Evolutionary conservation across 768 basidiomycete species (phyloP), one percentile per base, ranked within the genome.

Genomic region (Strobilomyces confusus): DNA sequence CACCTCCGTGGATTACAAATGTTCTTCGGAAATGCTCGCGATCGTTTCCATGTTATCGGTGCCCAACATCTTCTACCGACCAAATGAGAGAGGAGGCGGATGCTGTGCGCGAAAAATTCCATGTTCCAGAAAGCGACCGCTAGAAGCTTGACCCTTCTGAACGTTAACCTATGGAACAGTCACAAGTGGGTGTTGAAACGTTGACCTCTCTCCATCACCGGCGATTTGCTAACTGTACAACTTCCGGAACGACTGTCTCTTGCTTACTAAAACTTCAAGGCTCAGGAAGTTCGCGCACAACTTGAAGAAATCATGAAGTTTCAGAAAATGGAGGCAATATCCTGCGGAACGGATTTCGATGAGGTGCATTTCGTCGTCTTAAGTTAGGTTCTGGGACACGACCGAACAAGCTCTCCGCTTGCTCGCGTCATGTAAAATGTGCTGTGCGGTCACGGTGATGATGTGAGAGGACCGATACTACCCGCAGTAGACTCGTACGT

Each of bases 1-100:
- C 64, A 60, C 61, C 20, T 87, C 86, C 32, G 93, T 95, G 58
- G 95, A 97, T 33, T 92, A 93, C 69, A 83, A 82, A 61, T 98
- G 95, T 70, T 95, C 93, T 13, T 74, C 81, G 8, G 95, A 98
- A 75, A 97, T 98, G 91, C 75, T 99, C 61, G 98, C 97, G 4
- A 97, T 99, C 56, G 97, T 99, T 20, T 95, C 93, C 1, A 99
- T 99, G 97, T 77, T 99, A 32, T 95, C 93, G 9, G 97, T 99
- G 4, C 97, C 95, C 41, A 93, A 90, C 56, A 93, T 98, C 23
- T 98, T 98, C 72, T 98, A 98, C 69, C 80, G 97, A 43, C 97
- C 97, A 8, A 94, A 95, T 72, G 95, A 98, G 70, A 81, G 97
- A 99, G 63, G 97, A 99, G 74, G 89, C 92, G 29, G 97, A 99